A percentile compares a stretch with the other conserved stretches of the same genome.
These are phyloP conservation scores for Beauveria rudraprayagi DNA, from an alignment of 2,329 filamentous ascomycete genomes.

Conservation along the genomic window DNA sequence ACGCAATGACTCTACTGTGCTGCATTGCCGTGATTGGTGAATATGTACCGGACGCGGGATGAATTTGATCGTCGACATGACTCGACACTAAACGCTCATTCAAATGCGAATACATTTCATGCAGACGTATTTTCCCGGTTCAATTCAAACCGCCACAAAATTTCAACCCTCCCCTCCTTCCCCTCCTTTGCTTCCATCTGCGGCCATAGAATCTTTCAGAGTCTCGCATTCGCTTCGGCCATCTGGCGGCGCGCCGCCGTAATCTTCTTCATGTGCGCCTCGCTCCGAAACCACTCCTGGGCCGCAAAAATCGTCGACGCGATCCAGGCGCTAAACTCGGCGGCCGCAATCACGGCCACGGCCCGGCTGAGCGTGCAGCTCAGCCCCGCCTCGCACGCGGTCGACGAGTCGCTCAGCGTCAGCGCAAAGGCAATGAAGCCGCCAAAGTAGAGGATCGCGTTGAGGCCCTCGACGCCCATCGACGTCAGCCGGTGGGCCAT, in stretches of 20 bases:
- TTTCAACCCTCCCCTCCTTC: not conserved
- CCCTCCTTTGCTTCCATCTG: too few species aligned
- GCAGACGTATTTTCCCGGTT: not conserved
- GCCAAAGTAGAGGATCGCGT: conserved; percentile 49
- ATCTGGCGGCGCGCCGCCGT: conserved; percentile 23
- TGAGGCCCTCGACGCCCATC: conserved; percentile 42
- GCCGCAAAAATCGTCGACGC: conserved; percentile 37
- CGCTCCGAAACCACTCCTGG: conserved; percentile 39
- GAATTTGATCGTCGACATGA: not conserved
- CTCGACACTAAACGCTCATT: not conserved
- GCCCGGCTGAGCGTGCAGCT: conserved; percentile 50
- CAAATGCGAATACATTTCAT: too few species aligned
- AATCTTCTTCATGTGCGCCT: conserved; percentile 24
- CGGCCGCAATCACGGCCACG: conserved; percentile 45
- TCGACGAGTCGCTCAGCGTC: conserved; percentile 42
- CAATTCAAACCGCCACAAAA: not conserved
- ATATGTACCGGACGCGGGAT: not conserved
- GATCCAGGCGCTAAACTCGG: conserved; percentile 46
- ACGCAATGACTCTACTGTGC: not conserved
- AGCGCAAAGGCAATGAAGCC: conserved; percentile 51
- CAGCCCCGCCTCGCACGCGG: conserved; percentile 37
- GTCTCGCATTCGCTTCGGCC: conserved; percentile 24
- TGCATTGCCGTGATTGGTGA: not conserved
- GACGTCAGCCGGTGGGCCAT: conserved; percentile 41
- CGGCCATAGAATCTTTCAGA: not conserved